Evolutionary conservation across 148 eudicot genomes (phyloP).

Genomic region (Persicaria maculosa): DNA sequence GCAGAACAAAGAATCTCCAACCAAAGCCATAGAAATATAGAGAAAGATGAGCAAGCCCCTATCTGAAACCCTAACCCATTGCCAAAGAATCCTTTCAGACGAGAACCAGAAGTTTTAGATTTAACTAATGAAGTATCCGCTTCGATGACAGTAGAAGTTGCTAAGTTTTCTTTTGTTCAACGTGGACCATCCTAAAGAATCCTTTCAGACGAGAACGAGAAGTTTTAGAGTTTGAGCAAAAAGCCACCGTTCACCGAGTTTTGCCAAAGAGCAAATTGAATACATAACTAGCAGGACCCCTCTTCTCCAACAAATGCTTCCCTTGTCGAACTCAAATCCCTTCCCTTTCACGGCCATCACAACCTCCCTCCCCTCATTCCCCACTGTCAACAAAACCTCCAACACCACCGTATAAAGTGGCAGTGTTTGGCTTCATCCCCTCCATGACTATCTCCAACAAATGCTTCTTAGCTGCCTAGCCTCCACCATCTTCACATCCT

Average conservation of each 20-base stretch:
- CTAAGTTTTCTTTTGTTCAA: too few relatives aligned
- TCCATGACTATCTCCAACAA: conserved; percentile 58
- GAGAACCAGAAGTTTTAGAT: too few relatives aligned
- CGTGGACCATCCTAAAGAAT: too few relatives aligned
- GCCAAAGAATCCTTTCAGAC: too few relatives aligned
- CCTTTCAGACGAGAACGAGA: too few relatives aligned
- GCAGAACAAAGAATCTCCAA: too few relatives aligned
- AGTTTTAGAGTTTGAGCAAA: too few relatives aligned
- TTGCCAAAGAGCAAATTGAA: conserved; percentile 47
- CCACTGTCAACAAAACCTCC: conserved; percentile 46
- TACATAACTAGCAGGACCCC: conserved; percentile 34
- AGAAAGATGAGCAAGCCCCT: too few relatives aligned
- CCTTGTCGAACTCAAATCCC: conserved; percentile 45
- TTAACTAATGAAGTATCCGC: too few relatives aligned
- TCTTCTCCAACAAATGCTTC: conserved; percentile 37
- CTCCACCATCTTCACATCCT: conserved; percentile 29
- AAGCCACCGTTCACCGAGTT: conserved; percentile 12
- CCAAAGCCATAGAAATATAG: too few relatives aligned
- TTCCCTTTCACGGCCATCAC: conserved; percentile 39
- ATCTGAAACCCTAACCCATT: too few relatives aligned
- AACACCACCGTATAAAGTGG: conserved; percentile 37
- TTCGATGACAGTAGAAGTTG: too few relatives aligned
- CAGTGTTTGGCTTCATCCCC: conserved; percentile 53
- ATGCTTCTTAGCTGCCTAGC: conserved; percentile 54
- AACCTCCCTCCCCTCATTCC: conserved; percentile 45